Evolutionary conservation across 345 rosid species (phyloP).

Genomic region (Eucalyptus decipiens): DNA sequence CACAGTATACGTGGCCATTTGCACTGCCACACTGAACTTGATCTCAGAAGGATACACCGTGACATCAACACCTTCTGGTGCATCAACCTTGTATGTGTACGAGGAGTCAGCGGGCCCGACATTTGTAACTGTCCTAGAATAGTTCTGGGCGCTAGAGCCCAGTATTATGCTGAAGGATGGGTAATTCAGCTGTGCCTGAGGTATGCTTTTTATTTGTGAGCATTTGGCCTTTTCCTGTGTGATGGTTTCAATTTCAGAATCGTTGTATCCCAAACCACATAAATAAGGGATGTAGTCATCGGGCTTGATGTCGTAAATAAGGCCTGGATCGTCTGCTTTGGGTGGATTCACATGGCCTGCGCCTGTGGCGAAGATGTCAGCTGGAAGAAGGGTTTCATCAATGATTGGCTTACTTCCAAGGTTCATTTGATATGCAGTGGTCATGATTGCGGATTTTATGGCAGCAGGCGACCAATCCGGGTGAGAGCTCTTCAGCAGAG

Average conservation of each 20-base stretch:
- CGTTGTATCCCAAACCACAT: constrained; percentile 2
- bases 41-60: background rate
- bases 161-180: constrained; percentile 8
- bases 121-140: constrained; percentile 7
- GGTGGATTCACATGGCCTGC: constrained; percentile 9
- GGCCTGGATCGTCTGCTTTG: constrained; percentile 7
- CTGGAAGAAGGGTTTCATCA: background rate
- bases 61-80: constrained; percentile 1
- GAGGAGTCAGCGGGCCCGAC: background rate
- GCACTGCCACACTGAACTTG: background rate
- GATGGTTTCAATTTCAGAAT: background rate
- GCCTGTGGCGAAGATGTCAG: background rate
- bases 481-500: constrained; percentile 4
- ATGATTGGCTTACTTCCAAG: background rate
- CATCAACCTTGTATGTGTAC: background rate
- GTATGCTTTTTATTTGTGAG: background rate
- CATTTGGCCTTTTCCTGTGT: background rate
- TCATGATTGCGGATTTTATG: constrained; percentile 13
- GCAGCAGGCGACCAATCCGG: constrained; percentile 17
- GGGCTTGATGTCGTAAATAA: constrained; percentile 2
- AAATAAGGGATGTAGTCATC: constrained; percentile 6
- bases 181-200: constrained; percentile 9
- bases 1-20: constrained; percentile 4
- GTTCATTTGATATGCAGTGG: background rate
- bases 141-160: background rate